Conservation (phyloP, 805 yeast genomes). For the Spathaspora boniae region DNA sequence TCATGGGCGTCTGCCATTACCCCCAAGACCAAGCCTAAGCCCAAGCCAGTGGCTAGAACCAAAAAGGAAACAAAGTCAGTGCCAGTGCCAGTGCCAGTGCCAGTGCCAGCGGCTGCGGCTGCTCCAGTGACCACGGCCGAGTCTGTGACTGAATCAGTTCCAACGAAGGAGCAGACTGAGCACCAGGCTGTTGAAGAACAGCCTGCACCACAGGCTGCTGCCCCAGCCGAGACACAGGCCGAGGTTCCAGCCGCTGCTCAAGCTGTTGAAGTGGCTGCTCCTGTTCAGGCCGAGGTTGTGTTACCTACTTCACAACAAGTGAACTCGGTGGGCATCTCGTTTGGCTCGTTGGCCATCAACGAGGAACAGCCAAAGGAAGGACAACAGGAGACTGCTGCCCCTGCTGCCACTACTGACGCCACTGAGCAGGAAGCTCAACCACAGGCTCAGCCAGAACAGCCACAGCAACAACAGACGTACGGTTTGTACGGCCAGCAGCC, state of each 20-base stretch:
- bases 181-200: too few relatives aligned
- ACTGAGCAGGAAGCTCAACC: conserved; percentile 16
- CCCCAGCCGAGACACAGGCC: conserved; percentile 3
- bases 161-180: too few relatives aligned
- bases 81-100: conserved; percentile 31
- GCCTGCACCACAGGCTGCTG: too few relatives aligned
- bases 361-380: conserved; percentile 37
- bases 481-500: conserved; percentile 14
- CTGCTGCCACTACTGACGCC: conserved; percentile 2
- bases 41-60: conserved; percentile 21
- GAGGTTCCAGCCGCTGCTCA: neutral
- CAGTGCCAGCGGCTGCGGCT: conserved; percentile 5
- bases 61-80: neutral
- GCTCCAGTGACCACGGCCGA: conserved; percentile 1
- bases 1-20: conserved; percentile 72
- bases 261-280: conserved; percentile 7
- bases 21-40: conserved; percentile 46
- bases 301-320: conserved; percentile 51
- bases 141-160: too few relatives aligned
- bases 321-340: conserved; percentile 55
- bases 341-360: conserved; percentile 54
- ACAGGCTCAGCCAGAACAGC: conserved; percentile 15
- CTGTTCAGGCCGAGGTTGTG: conserved; percentile 32
- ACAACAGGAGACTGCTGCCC: conserved; percentile 12
- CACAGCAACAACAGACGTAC: conserved; percentile 13